Base-by-base conservation (phyloP, 805 yeast genomes). In the Candida pini region DNA sequence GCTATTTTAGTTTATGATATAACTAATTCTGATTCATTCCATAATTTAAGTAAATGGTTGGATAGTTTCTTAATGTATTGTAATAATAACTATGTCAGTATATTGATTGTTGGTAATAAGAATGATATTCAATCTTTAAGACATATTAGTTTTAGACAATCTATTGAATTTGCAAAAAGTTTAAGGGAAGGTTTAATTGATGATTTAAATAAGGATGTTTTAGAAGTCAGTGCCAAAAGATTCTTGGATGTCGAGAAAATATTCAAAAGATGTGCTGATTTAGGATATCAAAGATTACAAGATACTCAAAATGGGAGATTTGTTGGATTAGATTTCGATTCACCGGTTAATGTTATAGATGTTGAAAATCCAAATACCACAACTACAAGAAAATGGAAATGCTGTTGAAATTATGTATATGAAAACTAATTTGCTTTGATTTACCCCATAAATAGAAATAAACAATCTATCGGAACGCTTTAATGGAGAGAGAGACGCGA, bases 101-200 rank as follows among this genome's bases (percentile, higher is more conserved):
- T 75, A 9, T 40, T 75, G 19, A 54, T 75, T 1, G 77, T 74
- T 32, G 81, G 78, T 2, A 75, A 74, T 44, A 75, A 75, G 48
- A 40, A 42, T 14, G 81, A 75, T 43, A 58, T 47, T 31, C 46
- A 49, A 18, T 30, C 44, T 3, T 30, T 47, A 7, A 35, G 58
- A 28, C 58, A 55, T 35, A 50, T 56, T 16, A 51, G 58, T 32
- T 44, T 45, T 21, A 38, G 62, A 26, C 62, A 56, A 36, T 54
- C 58, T 1, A 43, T 51, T n/a, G 62, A 56, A 37, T 52, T 50
- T 34, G 58, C 51, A 2, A 26, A 29, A 8, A 26, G 44, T 15
- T 26, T 54, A n/a, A 35, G 42, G 9, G 48, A 42, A 22, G 54
- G 51, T 9, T 35, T 55, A 13, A 34, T 55, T 7, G 39, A 41